Evolutionary conservation across 2,329 filamentous ascomycete species (phyloP).

Genomic region (Fusarium irregulare): DNA sequence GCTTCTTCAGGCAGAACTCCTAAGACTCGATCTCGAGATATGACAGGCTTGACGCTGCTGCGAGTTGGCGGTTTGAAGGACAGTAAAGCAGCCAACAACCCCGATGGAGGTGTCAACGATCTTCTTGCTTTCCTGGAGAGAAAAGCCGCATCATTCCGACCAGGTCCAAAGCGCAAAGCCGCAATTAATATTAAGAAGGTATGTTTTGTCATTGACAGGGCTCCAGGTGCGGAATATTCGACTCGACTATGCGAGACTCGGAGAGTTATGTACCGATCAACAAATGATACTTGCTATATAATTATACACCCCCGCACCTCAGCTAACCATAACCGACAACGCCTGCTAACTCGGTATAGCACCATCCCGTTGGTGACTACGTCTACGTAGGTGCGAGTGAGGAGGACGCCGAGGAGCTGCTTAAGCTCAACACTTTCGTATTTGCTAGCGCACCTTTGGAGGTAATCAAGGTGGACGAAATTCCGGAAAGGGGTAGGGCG

Average conservation of each 20-base stretch:
- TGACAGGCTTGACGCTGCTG: conserved; percentile 50
- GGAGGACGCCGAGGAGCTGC: conserved; percentile 71
- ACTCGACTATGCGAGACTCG: conserved; percentile 37
- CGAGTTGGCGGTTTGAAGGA: conserved; percentile 71
- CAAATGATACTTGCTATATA: conserved; percentile 33
- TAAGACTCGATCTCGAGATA: conserved; percentile 40
- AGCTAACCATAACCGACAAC: conserved; percentile 44
- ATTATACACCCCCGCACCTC: conserved; percentile 36
- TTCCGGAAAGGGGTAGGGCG: conserved; percentile 50
- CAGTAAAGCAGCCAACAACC: conserved; percentile 75
- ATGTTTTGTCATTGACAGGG: conserved; percentile 62
- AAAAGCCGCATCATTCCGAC: conserved; percentile 69
- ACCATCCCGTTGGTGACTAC: conserved; percentile 74
- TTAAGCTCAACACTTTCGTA: conserved; percentile 74
- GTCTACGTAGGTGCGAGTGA: conserved; percentile 75
- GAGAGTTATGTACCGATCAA: conserved; percentile 37
- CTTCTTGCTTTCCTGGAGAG: conserved; percentile 77
- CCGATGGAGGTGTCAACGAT: conserved; percentile 73
- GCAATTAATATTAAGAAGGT: conserved; percentile 84
- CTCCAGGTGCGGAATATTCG: conserved; percentile 45
- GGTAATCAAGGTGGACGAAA: conserved; percentile 63
- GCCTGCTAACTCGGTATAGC: conserved; percentile 78
- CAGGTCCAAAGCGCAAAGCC: conserved; percentile 61
- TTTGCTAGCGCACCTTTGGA: conserved; percentile 75
- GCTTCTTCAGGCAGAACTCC: conserved; percentile 41